phyloP scores from a whole-genome alignment of 768 basidiomycete species.

The Tylopilus felleus region DNA sequence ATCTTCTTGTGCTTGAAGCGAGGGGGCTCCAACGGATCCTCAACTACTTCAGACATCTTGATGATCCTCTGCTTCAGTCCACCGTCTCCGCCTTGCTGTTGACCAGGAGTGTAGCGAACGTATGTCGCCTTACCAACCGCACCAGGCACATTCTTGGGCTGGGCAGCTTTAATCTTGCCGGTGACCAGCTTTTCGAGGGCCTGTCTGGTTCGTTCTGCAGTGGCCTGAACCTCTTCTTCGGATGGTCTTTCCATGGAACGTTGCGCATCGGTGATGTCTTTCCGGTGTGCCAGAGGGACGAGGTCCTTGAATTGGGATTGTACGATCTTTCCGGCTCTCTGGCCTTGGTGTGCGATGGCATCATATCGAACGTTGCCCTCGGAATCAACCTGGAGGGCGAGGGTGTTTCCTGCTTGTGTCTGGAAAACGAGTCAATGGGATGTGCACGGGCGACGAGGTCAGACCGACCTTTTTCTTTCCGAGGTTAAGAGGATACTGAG shows the following conservation, averaged over 20 bases:
- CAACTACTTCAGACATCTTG: slow-evolving; percentile 97
- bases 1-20: slow-evolving; percentile 99
- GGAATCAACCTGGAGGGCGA: slow-evolving; percentile 93
- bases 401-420: slow-evolving; percentile 90
- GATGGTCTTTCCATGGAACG: slow-evolving; percentile 87
- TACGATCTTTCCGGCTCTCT: slow-evolving; percentile 78
- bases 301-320: slow-evolving; percentile 98
- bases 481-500: slow-evolving; percentile 95
- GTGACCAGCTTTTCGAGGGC: slow-evolving; percentile 93
- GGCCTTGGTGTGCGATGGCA: slow-evolving; percentile 94
- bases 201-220: slow-evolving; percentile 83
- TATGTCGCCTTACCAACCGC: slow-evolving; percentile 80
- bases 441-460: not conserved
- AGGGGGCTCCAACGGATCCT: slow-evolving; percentile 96
- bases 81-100: slow-evolving; percentile 61
- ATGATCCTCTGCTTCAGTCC: slow-evolving; percentile 93
- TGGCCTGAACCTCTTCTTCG: slow-evolving; percentile 88
- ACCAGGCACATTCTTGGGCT: slow-evolving; percentile 92
- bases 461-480: slow-evolving; percentile 85
- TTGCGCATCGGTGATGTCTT: slow-evolving; percentile 75
- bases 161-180: slow-evolving; percentile 97
- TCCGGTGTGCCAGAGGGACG: slow-evolving; percentile 85
- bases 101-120: slow-evolving; percentile 95
- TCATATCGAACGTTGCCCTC: slow-evolving; percentile 98
- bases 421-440: slow-evolving; percentile 29